A percentile compares a stretch with the other conserved stretches of the same genome.
phyloP scores from a whole-genome alignment of 2,329 filamentous ascomycete genomes.

The Arthrinium puccinioides region DNA sequence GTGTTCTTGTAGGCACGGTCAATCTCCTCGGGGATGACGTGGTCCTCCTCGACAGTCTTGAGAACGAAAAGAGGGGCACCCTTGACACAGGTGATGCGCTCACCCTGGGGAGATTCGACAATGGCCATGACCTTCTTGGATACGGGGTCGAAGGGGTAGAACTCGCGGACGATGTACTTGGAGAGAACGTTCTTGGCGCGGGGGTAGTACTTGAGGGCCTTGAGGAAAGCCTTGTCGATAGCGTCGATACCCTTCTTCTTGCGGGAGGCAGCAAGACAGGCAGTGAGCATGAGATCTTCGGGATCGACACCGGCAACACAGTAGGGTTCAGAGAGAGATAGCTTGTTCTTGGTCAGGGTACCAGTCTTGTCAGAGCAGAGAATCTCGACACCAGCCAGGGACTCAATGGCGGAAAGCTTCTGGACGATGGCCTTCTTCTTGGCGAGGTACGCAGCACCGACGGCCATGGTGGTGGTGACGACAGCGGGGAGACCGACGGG shows the following conservation, averaged over 20 bases:
- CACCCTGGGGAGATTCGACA: constrained; percentile 75
- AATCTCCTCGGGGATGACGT: constrained; percentile 67
- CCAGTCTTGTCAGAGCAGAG: constrained; percentile 93
- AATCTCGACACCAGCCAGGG: constrained; percentile 85
- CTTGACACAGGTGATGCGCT: constrained; percentile 84
- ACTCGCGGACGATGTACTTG: constrained; percentile 80
- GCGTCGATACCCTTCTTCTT: constrained; percentile 96
- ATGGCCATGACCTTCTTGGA: constrained; percentile 87
- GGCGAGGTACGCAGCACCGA: constrained; percentile 83
- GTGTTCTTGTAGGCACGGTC: constrained; percentile 87
- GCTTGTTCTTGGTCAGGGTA: constrained; percentile 90
- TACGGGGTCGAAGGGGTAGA: constrained; percentile 85
- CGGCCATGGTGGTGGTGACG: constrained; percentile 91
- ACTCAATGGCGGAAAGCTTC: constrained; percentile 88
- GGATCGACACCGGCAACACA: constrained; percentile 74
- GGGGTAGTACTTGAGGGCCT: constrained; percentile 75
- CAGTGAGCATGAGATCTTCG: constrained; percentile 87
- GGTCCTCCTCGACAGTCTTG: constrained; percentile 80
- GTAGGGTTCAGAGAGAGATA: constrained; percentile 79
- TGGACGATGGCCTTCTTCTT: constrained; percentile 92
- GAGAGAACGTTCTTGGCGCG: constrained; percentile 71
- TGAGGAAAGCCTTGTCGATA: constrained; percentile 92
- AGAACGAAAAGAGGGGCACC: constrained; percentile 83
- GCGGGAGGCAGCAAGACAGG: constrained; percentile 80
- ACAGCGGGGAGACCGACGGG: constrained; percentile 89